A percentile compares a stretch with the other conserved stretches of the same genome.
Evolutionary conservation across 23 red algal genomes (phyloP).

Genomic region (Cyanidium caldarium): DNA sequence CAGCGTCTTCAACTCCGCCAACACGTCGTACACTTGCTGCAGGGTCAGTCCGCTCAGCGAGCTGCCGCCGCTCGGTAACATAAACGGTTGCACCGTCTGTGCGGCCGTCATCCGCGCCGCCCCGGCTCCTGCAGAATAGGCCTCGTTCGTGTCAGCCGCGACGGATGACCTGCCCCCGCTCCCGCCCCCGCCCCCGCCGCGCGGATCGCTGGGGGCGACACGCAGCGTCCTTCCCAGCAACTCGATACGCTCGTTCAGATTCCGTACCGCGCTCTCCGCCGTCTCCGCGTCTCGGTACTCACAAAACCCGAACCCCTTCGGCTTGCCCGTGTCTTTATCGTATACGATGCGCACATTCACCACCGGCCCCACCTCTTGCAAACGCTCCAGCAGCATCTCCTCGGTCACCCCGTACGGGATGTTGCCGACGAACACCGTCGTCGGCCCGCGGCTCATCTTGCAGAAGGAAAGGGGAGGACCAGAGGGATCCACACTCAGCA

Average conservation of each 20-base stretch:
- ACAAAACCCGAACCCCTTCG: slow-evolving; percentile 91
- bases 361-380: slow-evolving; percentile 72
- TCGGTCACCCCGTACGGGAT: slow-evolving; percentile 83
- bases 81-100: neutral
- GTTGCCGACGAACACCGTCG: slow-evolving; percentile 79
- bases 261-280: slow-evolving; percentile 70
- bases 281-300: slow-evolving; percentile 94
- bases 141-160: neutral
- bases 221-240: slow-evolving; percentile 58
- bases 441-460: slow-evolving; percentile 3
- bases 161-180: neutral
- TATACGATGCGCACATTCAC: slow-evolving; percentile 72
- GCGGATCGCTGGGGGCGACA: slow-evolving; percentile 15
- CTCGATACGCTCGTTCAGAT: slow-evolving; percentile 62
- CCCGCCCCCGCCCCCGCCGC: neutral
- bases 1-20: slow-evolving; percentile 61
- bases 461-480: too few relatives aligned
- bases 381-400: slow-evolving; percentile 70
- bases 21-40: slow-evolving; percentile 42
- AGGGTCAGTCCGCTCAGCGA: slow-evolving; percentile 8
- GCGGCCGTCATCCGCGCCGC: neutral
- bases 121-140: neutral
- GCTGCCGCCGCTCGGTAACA: neutral
- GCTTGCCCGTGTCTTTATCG: slow-evolving; percentile 75
- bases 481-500: too few relatives aligned